phyloP scores from a whole-genome alignment of 441 rosid species.

The Populus tomentosa region DNA sequence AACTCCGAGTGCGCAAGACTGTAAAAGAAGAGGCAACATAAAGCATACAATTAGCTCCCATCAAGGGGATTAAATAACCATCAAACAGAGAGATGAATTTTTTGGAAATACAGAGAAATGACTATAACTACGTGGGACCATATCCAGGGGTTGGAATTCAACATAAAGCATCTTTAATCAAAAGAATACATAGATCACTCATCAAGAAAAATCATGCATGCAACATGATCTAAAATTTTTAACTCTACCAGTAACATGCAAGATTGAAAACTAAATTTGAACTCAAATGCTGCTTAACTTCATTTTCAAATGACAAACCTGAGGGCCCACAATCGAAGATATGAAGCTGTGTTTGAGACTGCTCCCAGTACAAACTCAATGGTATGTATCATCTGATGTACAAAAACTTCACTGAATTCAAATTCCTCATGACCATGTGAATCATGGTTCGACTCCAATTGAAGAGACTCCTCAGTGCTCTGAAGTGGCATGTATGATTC shows the following conservation, averaged over 20 bases:
- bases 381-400: slow-evolving; percentile 49
- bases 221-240: background rate
- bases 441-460: slow-evolving; percentile 45
- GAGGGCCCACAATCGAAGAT: slow-evolving; percentile 95
- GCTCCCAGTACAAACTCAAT: slow-evolving; percentile 96
- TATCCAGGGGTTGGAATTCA: background rate
- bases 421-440: slow-evolving; percentile 9
- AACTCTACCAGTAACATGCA: background rate
- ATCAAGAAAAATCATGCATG: background rate
- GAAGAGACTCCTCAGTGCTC: slow-evolving; percentile 62
- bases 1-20: slow-evolving; percentile 94
- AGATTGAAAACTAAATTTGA: slow-evolving; percentile 4
- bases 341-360: slow-evolving; percentile 95
- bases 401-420: too few species aligned
- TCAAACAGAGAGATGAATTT: background rate
- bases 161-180: background rate
- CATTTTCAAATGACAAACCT: slow-evolving; percentile 40
- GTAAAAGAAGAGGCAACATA: slow-evolving; percentile 17
- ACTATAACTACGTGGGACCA: background rate
- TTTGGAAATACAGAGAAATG: slow-evolving; percentile 1
- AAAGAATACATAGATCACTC: background rate
- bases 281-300: too few species aligned
- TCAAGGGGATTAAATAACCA: background rate
- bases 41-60: slow-evolving; percentile 7
- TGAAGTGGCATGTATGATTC: slow-evolving; percentile 49